phyloP scores from a whole-genome alignment of 116 monocot genomes.

The Phalaenopsis hybrid region DNA sequence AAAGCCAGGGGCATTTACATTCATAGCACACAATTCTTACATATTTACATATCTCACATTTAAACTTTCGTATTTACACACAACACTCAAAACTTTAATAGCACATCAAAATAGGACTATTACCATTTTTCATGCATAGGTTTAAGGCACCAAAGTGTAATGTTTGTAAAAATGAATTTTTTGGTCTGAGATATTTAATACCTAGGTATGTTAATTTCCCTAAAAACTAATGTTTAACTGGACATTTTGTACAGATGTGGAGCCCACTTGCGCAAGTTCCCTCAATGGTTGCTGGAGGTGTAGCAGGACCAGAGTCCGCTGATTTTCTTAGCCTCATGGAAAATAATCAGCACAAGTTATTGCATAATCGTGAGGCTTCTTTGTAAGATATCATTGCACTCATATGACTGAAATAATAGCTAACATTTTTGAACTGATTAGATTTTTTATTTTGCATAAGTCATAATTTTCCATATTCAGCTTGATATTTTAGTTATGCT shows the following conservation, averaged over 20 bases:
- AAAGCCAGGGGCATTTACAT: not conserved
- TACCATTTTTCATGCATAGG: no score
- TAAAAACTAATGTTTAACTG: not conserved
- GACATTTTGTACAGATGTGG: slow-evolving; percentile 57
- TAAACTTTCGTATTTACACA: no score
- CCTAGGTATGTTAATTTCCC: no score
- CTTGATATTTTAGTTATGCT: not conserved
- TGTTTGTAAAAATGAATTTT: no score
- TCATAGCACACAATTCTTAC: no score
- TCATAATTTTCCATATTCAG: not conserved
- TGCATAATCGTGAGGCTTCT: slow-evolving; percentile 43
- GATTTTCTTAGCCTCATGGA: slow-evolving; percentile 56
- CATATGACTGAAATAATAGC: not conserved
- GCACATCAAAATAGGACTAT: no score
- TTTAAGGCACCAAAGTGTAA: no score
- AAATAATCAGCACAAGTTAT: slow-evolving; percentile 67
- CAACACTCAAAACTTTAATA: no score
- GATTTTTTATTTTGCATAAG: not conserved
- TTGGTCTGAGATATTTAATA: no score
- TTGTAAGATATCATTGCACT: slow-evolving; percentile 38
- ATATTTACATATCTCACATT: no score
- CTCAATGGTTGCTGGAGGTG: slow-evolving; percentile 62
- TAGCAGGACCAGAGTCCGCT: slow-evolving; percentile 65
- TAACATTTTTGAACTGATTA: not conserved
- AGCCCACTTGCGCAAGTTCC: slow-evolving; percentile 56